Evolutionary conservation across 2,329 filamentous ascomycete genomes (phyloP).

Genomic region (Aspergillus pseudoterreus): DNA sequence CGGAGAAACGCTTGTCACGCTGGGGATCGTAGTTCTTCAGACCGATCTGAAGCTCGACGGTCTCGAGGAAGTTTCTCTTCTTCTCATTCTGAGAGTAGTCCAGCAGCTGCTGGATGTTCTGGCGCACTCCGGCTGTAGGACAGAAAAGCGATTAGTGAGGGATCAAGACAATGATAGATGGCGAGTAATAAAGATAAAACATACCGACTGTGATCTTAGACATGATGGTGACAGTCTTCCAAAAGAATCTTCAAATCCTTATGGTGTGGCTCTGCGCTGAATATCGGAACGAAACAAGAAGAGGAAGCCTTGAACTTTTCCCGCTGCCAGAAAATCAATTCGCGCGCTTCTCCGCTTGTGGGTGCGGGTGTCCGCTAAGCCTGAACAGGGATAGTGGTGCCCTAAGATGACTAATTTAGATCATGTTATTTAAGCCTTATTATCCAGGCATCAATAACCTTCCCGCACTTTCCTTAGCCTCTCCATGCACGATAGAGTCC

Average conservation of each 20-base stretch:
- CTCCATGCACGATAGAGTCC: too few species aligned
- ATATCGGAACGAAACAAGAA: constrained; percentile 25
- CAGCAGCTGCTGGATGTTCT: constrained; percentile 88
- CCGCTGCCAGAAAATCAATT: constrained; percentile 22
- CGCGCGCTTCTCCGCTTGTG: constrained; percentile 38
- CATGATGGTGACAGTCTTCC: constrained; percentile 73
- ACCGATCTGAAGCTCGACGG: constrained; percentile 78
- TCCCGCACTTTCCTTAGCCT: too few species aligned
- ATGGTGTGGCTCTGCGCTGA: constrained; percentile 64
- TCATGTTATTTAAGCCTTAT: neutral
- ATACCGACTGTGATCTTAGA: constrained; percentile 58
- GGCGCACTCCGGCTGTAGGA: constrained; percentile 77
- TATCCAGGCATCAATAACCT: too few species aligned
- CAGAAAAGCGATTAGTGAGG: constrained; percentile 4
- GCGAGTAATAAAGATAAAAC: constrained; percentile 17
- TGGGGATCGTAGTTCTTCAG: constrained; percentile 99
- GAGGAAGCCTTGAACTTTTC: constrained; percentile 17
- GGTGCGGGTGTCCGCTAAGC: constrained; percentile 27
- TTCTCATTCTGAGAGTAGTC: constrained; percentile 93
- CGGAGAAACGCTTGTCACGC: constrained; percentile 99
- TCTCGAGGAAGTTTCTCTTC: constrained; percentile 98
- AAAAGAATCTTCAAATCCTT: constrained; percentile 67
- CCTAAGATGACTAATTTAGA: constrained; percentile 14
- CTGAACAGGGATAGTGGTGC: constrained; percentile 16
- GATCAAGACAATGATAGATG: neutral